Base-by-base conservation (phyloP, 2,329 filamentous ascomycete species). In the Aureobasidium leucospermi region DNA sequence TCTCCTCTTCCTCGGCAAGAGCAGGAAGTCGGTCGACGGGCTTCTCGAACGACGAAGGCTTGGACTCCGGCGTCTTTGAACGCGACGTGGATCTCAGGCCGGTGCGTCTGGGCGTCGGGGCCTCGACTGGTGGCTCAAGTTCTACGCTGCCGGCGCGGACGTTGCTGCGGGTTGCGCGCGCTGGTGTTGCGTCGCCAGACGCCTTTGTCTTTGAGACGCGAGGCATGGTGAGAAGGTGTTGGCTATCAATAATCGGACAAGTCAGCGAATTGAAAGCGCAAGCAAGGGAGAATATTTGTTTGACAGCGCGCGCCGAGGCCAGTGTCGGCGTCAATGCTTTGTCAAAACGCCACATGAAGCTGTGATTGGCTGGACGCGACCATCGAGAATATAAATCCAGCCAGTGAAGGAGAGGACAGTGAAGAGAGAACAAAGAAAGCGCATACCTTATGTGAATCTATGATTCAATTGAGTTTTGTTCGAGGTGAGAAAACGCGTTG, bases 281-380 rank as follows among this genome's bases (percentile, higher is more conserved):
- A 36, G 52, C 52, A 45, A 45, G 39, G 52, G 52, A 55, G 52
- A 56, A 55, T 55, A 43, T 34, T 43, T 56, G 39, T 56, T 56
- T 29, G 52, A 43, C 38, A 13, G 16, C 8, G 9, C 32, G 19
- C 19, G 34, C 19, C 34, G 36, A 45, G 42, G 23, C 42, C 42
- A 16, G 5, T 23, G 29, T 15, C 47, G 19, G 16, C 3, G 10
- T 29, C 23, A 23, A 41, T 9, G 36, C 38, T 56, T 45, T 46
- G 31, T 41, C 31, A 45, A 36, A 23, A 41, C 41, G 41, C 52
- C 52, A 36, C 52, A 28, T 5, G 41, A 45, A 31, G 52, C 41
- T 8, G 28, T 56, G 52, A 56, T 56, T 56, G 52, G 52, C 52
- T 15, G 29, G 15, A 29, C 28, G 41, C 52, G 39, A 56, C 39